These are phyloP conservation scores for Conticribra weissflogii DNA, from an alignment of 108 stramenopile species.

Conservation along the genomic window DNA sequence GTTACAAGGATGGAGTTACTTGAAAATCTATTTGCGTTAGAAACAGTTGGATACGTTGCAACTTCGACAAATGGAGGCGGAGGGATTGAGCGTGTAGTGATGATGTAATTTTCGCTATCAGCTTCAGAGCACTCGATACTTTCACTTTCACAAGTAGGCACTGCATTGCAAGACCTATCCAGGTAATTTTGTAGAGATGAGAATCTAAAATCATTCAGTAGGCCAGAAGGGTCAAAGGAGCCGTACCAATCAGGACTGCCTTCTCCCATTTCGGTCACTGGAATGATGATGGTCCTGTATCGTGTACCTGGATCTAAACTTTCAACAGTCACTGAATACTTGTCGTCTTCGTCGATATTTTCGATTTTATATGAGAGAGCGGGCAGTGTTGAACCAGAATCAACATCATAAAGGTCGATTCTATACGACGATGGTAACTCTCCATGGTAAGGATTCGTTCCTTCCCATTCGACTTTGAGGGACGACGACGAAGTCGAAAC, in stretches of 20 bases:
- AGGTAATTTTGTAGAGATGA: conserved; percentile 29
- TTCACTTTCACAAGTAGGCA: conserved; percentile 49
- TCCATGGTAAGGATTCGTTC: conserved; percentile 45
- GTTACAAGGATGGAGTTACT: conserved; percentile 39
- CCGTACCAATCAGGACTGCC: conserved; percentile 43
- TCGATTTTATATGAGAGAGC: conserved; percentile 7
- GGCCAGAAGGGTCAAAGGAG: conserved; percentile 34
- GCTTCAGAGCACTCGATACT: conserved; percentile 44
- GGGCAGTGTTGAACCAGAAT: conserved; percentile 8
- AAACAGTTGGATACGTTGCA: conserved; percentile 47
- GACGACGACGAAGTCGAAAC: conserved; percentile 35
- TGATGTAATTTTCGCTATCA: conserved; percentile 32
- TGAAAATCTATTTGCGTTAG: conserved; percentile 47
- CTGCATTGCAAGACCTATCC: conserved; percentile 43
- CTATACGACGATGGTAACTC: conserved; percentile 37
- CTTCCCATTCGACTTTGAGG: conserved; percentile 56
- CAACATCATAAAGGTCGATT: conserved; percentile 45
- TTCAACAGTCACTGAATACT: conserved; percentile 35
- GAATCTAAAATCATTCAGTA: conserved; percentile 21
- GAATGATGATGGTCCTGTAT: conserved; percentile 39
- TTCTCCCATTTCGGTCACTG: conserved; percentile 44
- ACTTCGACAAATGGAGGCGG: conserved; percentile 30
- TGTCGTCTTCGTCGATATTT: conserved; percentile 37
- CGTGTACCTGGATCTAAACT: conserved; percentile 32
- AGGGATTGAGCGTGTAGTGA: conserved; percentile 49